Evolutionary conservation across 140 eudicot species (phyloP), one percentile per base, ranked within the genome.

Genomic region (Stevia rebaudiana): DNA sequence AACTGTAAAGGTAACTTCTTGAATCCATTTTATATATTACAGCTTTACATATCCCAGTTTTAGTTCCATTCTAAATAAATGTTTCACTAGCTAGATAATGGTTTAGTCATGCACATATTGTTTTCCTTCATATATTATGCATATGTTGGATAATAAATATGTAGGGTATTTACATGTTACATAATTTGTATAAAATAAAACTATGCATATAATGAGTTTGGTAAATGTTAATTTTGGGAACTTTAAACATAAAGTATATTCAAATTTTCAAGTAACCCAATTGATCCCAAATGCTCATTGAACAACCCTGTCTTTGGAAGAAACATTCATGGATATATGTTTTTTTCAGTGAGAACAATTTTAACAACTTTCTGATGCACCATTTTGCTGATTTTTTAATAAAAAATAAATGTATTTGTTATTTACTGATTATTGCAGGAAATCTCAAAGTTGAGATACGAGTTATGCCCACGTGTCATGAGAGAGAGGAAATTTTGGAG

Each of bases 401-500:
- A 56, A 31, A 8, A 13, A 56, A n/a, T n/a, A 28, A 56, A 30
- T 54, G 6, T 8, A 30, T 30, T 40, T 21, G 5, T 28, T 41
- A 15, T 31, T 60, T 42, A 49, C 37, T 44, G 10, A 19, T 21
- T 63, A 24, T 61, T 78, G 83, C 88, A 90, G 97, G 97, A 90
- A 80, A 81, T 89, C 68, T 85, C 90, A 63, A 89, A 89, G 83
- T 68, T 84, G 61, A 82, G 95, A 67, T 90, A 90, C 57, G 91
- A 87, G 68, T 63, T 90, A 72, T 87, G 95, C 86, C 98, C 98
- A 9, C 84, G 96, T 2, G 73, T 81, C 37, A 92, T 92, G 98
- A 92, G 73, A 72, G 98, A 91, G 57, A 81, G 96, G 72, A 88
- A 88, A 80, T 92, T 91, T 75, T 91, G 98, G 97, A 86, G 90